A percentile compares a stretch with the other conserved stretches of the same genome.
Conservation (phyloP, 2,329 filamentous ascomycete genomes). For the Gaeumannomyces tritici region DNA sequence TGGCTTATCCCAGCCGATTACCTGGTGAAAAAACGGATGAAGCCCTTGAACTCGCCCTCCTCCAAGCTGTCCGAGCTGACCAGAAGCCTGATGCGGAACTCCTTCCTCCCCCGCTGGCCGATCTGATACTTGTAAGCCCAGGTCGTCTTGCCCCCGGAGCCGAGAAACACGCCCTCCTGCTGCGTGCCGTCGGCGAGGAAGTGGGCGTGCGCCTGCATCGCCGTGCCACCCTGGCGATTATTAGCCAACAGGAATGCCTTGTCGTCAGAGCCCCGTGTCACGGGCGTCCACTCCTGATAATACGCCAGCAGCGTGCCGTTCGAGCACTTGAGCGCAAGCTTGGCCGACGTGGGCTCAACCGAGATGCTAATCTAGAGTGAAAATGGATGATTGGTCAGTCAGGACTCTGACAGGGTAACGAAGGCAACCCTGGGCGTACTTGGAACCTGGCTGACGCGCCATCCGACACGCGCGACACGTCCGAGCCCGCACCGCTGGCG, state of each 20-base stretch:
- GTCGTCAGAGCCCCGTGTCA: not conserved
- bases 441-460: not conserved
- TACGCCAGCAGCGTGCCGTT: not conserved
- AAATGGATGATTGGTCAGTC: not conserved
- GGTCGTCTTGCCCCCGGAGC: not conserved
- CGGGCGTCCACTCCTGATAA: not conserved
- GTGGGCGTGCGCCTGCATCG: not conserved
- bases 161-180: not conserved
- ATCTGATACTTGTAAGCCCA: not conserved
- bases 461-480: not conserved
- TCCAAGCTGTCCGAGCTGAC: not conserved
- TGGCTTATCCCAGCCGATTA: no score
- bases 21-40: not conserved
- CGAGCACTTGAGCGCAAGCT: not conserved
- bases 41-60: constrained; percentile 1
- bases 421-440: not conserved
- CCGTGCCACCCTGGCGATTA: not conserved
- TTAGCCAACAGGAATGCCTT: not conserved
- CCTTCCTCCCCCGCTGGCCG: not conserved
- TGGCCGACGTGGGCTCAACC: not conserved
- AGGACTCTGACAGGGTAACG: not conserved
- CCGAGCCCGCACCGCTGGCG: not conserved
- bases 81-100: not conserved
- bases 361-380: not conserved
- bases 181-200: constrained; percentile 1